phyloP scores from a whole-genome alignment of 2,329 filamentous ascomycete species.

The Remersonia thermophila region DNA sequence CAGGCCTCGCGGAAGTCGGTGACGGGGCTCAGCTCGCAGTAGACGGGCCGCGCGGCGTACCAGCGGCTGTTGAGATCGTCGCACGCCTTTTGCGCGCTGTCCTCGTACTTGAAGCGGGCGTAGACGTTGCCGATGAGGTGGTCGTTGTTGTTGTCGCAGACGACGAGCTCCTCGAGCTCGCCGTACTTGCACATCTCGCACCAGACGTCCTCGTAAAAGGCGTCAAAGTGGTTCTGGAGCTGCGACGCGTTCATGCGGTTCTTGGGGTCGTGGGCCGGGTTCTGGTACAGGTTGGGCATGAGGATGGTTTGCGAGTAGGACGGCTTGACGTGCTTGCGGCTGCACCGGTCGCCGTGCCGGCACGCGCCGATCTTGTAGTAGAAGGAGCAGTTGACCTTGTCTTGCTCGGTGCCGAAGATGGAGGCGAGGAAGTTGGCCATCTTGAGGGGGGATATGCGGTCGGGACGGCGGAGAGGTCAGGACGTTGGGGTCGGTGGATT shows the following conservation, averaged over 20 bases:
- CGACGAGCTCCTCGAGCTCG: constrained; percentile 92
- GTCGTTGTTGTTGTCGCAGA: constrained; percentile 99
- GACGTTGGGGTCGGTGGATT: no score
- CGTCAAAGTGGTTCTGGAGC: constrained; percentile 98
- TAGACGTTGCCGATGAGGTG: constrained; percentile 99
- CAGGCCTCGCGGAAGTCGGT: constrained; percentile 98
- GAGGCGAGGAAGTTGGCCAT: constrained; percentile 99
- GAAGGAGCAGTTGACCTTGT: constrained; percentile 99
- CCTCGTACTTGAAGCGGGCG: constrained; percentile 99
- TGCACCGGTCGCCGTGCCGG: constrained; percentile 95
- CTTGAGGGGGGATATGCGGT: constrained; percentile 1
- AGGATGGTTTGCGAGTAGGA: constrained; percentile 97
- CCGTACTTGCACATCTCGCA: constrained; percentile 99
- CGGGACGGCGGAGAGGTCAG: not conserved
- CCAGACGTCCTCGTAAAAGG: constrained; percentile 99
- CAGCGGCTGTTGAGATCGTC: constrained; percentile 88
- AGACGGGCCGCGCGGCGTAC: constrained; percentile 95
- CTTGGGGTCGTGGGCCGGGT: constrained; percentile 92
- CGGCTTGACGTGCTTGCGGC: constrained; percentile 96
- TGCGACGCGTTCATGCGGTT: constrained; percentile 93
- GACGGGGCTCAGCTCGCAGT: constrained; percentile 92
- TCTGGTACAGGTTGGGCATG: constrained; percentile 97
- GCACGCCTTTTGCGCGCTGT: constrained; percentile 84
- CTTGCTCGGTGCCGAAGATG: constrained; percentile 98
- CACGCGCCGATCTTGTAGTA: constrained; percentile 99